Conservation (phyloP, 345 rosid genomes). For the Rhizophora apiculata region DNA sequence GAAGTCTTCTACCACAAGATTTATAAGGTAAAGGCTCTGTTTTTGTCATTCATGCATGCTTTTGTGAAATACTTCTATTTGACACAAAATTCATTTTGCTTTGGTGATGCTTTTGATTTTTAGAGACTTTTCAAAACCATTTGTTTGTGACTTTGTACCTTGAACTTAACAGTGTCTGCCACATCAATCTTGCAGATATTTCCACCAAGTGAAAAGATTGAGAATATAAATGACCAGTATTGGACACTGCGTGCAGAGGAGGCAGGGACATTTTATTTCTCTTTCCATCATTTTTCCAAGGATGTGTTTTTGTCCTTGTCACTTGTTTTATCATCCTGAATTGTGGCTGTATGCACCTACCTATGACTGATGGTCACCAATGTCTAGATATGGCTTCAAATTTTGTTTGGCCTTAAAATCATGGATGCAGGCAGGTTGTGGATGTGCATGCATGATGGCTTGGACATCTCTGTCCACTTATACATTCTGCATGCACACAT, state of each 20-base stretch:
- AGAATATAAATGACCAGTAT: conserved; percentile 91
- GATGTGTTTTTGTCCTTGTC: background rate
- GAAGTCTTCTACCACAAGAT: conserved; percentile 95
- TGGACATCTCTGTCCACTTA: too few relatives aligned
- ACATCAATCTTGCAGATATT: conserved; percentile 58
- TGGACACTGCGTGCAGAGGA: conserved; percentile 98
- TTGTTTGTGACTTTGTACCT: background rate
- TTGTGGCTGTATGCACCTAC: background rate
- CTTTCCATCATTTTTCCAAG: background rate
- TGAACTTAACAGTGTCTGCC: background rate
- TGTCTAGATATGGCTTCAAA: background rate
- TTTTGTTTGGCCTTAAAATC: background rate
- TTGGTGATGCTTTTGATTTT: background rate
- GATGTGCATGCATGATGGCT: background rate
- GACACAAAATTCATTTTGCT: background rate
- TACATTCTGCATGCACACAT: too few relatives aligned
- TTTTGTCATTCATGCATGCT: background rate
- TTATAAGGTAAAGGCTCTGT: conserved; percentile 57
- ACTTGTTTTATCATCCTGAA: background rate
- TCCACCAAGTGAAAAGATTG: conserved; percentile 78
- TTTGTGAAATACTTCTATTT: background rate
- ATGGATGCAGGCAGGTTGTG: background rate
- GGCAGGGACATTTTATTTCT: conserved; percentile 38
- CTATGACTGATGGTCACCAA: background rate
- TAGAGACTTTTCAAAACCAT: background rate